These are phyloP conservation scores for Nitzschia palea DNA, from an alignment of 108 stramenopile genomes.

Conservation along the genomic window DNA sequence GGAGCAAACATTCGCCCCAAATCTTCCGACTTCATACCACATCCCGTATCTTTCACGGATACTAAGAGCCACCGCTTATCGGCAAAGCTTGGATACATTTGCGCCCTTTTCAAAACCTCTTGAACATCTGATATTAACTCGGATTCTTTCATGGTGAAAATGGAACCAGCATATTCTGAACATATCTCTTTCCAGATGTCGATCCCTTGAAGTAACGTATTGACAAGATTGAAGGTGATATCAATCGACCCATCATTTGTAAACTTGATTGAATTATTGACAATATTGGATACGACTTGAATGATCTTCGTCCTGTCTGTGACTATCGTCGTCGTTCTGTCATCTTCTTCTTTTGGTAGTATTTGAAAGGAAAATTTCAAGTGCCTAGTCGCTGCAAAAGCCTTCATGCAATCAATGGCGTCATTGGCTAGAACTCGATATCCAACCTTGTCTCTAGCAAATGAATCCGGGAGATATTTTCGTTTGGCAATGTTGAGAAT, in stretches of 20 bases:
- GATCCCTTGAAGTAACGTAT: background rate
- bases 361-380: background rate
- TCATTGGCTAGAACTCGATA: slow-evolving; percentile 14
- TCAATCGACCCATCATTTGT: slow-evolving; percentile 4
- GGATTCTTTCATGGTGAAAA: slow-evolving; percentile 13
- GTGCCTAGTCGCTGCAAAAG: slow-evolving; percentile 1
- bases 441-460: background rate
- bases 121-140: background rate
- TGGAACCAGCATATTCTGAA: background rate
- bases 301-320: slow-evolving; percentile 19
- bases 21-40: slow-evolving; percentile 9
- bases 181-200: background rate
- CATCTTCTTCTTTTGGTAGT: background rate
- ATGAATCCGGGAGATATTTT: slow-evolving; percentile 5
- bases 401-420: slow-evolving; percentile 6
- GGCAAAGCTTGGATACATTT: background rate
- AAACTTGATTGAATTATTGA: slow-evolving; percentile 28
- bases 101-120: background rate
- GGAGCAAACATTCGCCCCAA: slow-evolving; percentile 9
- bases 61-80: slow-evolving; percentile 16
- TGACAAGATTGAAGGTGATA: background rate
- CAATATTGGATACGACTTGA: slow-evolving; percentile 6
- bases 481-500: slow-evolving; percentile 8
- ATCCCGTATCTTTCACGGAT: slow-evolving; percentile 6
- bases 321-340: background rate